Evolutionary conservation across 116 monocot species (phyloP), one percentile per base, ranked within the genome.

Genomic region (Zostera marina): DNA sequence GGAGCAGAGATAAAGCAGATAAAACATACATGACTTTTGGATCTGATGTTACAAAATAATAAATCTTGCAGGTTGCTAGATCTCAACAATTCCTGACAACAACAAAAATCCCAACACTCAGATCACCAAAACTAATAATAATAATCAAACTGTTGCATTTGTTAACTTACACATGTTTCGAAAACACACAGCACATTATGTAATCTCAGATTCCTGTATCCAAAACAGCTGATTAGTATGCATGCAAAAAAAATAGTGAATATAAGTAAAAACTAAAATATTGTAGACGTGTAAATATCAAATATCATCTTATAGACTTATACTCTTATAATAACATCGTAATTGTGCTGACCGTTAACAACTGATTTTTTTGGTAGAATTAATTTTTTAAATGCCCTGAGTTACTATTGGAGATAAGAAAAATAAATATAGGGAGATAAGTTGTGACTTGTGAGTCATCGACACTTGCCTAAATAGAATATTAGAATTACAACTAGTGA

Each of bases 141-240:
- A 16, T 59, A 41, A 42, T 41, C 8, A 10, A 25, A 10, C 41
- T 43, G 9, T 59, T 42, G 59, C 22, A 20, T 20, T 21, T 24
- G 21, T 47, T 53, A 56, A 75, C 87, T 87, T 83, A 92, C 92
- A 74, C 73, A 68, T 66, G 66, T 74, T 76, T 81, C 80, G 53
- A 71, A 21, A 60, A 66, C 59, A 68, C 83, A 92, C 56, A 92
- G 77, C 48, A 87, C 83, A 75, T 72, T 81, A 61, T 83, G 83
- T 32, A 92, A 69, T 60, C 76, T 78, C 65, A 92, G 47, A 52
- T 59, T 69, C 74, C 92, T 92, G 82, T 63, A 81, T 59, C n/a
- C 23, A 46, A 32, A 14, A 53, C 15, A 22, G 7, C 42, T 39
- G 5, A 17, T 59, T 19, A 42, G 61, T 46, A 45, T 46, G 40